A percentile compares a stretch with the other conserved stretches of the same genome.
Evolutionary conservation across 805 yeast species (phyloP).

Genomic region (Hemisphaericaspora nanyangensis): DNA sequence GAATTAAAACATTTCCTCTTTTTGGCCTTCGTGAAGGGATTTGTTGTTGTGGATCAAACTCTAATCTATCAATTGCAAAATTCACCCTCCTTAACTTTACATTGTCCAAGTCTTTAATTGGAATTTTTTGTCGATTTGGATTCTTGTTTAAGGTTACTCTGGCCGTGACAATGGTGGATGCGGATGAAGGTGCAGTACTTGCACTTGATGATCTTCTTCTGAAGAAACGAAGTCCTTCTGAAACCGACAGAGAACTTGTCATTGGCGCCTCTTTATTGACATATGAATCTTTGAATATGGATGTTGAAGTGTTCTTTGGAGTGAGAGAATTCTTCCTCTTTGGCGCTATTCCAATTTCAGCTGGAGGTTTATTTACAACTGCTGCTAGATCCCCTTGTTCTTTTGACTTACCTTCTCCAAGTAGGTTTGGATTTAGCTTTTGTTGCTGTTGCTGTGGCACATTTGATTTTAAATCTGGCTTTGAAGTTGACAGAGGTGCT

Average conservation of each 20-base stretch:
- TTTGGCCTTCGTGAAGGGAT: slow-evolving; percentile 55
- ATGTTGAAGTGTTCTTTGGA: slow-evolving; percentile 5
- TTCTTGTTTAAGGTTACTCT: slow-evolving; percentile 45
- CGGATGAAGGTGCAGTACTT: not conserved
- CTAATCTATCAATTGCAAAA: slow-evolving; percentile 72
- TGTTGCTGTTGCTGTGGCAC: slow-evolving; percentile 1
- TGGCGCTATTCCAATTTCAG: slow-evolving; percentile 14
- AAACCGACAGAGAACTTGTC: not conserved
- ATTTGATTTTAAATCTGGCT: not conserved
- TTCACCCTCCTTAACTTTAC: slow-evolving; percentile 58
- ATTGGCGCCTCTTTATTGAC: slow-evolving; percentile 4
- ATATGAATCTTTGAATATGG: slow-evolving; percentile 6
- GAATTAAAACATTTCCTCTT: slow-evolving; percentile 50
- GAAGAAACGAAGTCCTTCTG: slow-evolving; percentile 4
- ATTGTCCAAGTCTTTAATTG: slow-evolving; percentile 27
- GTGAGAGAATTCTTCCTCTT: slow-evolving; percentile 9
- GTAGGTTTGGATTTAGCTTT: slow-evolving; percentile 5
- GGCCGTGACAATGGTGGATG: not conserved
- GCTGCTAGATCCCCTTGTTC: slow-evolving; percentile 17
- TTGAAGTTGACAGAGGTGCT: slow-evolving; percentile 11
- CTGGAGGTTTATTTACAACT: slow-evolving; percentile 23
- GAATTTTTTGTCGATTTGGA: slow-evolving; percentile 33
- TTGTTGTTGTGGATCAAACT: slow-evolving; percentile 72
- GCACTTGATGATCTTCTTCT: slow-evolving; percentile 14
- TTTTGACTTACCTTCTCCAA: slow-evolving; percentile 7